Evolutionary conservation across 495 filamentous ascomycete species (phyloP).

Genomic region (Podospora anserina): DNA sequence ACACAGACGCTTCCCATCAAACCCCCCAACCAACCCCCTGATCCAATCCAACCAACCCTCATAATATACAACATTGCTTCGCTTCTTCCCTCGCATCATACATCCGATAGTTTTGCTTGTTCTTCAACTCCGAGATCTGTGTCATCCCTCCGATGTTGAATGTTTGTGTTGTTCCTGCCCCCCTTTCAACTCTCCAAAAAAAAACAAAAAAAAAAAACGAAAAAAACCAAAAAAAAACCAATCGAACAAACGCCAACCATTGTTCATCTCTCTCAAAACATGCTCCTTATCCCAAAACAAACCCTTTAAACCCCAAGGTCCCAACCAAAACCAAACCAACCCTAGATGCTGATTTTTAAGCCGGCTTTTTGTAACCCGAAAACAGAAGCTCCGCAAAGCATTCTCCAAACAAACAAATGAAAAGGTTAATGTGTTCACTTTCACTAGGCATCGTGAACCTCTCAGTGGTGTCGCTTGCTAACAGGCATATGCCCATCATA

Average conservation of each 20-base stretch:
- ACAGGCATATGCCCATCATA: conserved; percentile 37
- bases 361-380: not conserved
- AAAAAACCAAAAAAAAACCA: not conserved
- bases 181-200: not conserved
- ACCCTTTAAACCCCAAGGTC: too few relatives aligned
- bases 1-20: not conserved
- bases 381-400: not conserved
- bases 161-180: not conserved
- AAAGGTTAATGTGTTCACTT: not conserved
- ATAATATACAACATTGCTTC: not conserved
- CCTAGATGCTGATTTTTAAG: not conserved
- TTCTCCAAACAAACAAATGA: not conserved
- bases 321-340: too few relatives aligned
- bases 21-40: not conserved
- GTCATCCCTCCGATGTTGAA: not conserved
- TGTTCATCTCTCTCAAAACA: not conserved
- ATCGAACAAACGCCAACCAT: not conserved
- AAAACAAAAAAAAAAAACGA: not conserved
- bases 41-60: not conserved
- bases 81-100: not conserved
- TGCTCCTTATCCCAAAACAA: not conserved
- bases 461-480: conserved; percentile 23
- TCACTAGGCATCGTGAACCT: not conserved
- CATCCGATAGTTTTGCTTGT: not conserved
- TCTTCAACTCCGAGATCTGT: not conserved